These are phyloP conservation scores for Boletus holoroseus DNA, from an alignment of 1,284 basidiomycete genomes.

Conservation along the genomic window DNA sequence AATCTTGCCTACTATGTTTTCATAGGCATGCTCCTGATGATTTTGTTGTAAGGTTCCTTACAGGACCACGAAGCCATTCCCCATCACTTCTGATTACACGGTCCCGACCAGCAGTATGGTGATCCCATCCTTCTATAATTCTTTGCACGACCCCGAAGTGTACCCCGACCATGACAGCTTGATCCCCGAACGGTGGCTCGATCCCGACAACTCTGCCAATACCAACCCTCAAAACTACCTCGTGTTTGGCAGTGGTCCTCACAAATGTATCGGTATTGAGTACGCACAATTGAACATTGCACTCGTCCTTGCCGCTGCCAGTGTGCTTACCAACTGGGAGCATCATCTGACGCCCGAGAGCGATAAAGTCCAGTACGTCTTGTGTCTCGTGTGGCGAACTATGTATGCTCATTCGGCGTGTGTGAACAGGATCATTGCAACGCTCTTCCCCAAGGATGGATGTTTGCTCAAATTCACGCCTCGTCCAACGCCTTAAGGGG, in stretches of 20 bases:
- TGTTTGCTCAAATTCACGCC: constrained; percentile 76
- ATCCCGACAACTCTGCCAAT: constrained; percentile 76
- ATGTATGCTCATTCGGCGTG: constrained; percentile 1
- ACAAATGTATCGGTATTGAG: constrained; percentile 90
- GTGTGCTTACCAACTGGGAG: constrained; percentile 81
- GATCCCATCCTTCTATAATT: constrained; percentile 95
- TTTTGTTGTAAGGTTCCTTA: constrained; percentile 75
- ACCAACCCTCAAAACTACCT: constrained; percentile 91
- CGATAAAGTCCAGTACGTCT: constrained; percentile 75
- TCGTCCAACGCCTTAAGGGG: constrained; percentile 34
- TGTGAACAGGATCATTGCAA: constrained; percentile 73
- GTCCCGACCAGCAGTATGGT: constrained; percentile 91
- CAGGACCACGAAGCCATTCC: constrained; percentile 83
- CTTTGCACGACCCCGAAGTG: constrained; percentile 83
- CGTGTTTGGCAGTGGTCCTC: constrained; percentile 92
- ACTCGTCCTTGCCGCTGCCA: constrained; percentile 81
- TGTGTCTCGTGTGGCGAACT: not conserved
- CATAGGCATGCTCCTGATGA: constrained; percentile 5
- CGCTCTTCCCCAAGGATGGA: constrained; percentile 92
- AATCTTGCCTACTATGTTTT: constrained; percentile 20
- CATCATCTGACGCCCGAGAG: constrained; percentile 79
- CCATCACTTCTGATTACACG: constrained; percentile 85
- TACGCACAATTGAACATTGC: constrained; percentile 93
- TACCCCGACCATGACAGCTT: constrained; percentile 87
- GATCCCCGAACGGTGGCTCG: constrained; percentile 90